These are phyloP conservation scores for Sextonia rubra DNA, from an alignment of 164 flowering plant genomes.

Conservation along the genomic window DNA sequence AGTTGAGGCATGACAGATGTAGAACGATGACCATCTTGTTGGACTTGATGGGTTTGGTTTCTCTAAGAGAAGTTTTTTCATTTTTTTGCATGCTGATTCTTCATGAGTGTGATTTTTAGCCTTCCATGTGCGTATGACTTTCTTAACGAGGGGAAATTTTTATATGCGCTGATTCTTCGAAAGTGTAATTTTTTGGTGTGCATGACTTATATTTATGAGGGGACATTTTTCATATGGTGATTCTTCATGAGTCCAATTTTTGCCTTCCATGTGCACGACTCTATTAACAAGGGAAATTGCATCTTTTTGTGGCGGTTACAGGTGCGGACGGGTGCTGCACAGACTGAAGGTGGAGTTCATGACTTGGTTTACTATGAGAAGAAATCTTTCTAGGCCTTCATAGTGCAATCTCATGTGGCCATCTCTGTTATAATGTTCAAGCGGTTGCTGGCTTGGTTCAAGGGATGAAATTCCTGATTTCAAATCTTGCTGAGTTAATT, in stretches of 20 bases:
- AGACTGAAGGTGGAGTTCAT: slow-evolving; percentile 82
- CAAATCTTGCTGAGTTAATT: too few species aligned
- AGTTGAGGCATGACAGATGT: too few species aligned
- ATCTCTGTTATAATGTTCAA: too few species aligned
- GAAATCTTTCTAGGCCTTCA: slow-evolving; percentile 43
- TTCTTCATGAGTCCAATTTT: neutral
- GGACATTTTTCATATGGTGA: neutral
- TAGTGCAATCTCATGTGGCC: neutral
- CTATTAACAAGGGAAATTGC: neutral
- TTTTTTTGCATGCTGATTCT: neutral
- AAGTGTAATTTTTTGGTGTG: neutral
- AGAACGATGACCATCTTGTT: too few species aligned
- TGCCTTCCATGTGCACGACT: too few species aligned
- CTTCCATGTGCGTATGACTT: neutral
- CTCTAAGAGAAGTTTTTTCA: neutral
- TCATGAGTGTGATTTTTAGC: neutral
- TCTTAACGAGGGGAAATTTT: neutral
- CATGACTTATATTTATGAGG: too few species aligned
- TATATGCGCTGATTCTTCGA: neutral
- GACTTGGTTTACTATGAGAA: slow-evolving; percentile 70
- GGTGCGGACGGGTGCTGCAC: slow-evolving; percentile 83
- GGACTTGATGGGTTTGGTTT: too few species aligned
- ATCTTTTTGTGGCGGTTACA: slow-evolving; percentile 13
- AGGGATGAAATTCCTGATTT: too few species aligned
- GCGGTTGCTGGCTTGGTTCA: too few species aligned